Conservation (phyloP, 441 rosid species). For the Omphalea diandra region DNA sequence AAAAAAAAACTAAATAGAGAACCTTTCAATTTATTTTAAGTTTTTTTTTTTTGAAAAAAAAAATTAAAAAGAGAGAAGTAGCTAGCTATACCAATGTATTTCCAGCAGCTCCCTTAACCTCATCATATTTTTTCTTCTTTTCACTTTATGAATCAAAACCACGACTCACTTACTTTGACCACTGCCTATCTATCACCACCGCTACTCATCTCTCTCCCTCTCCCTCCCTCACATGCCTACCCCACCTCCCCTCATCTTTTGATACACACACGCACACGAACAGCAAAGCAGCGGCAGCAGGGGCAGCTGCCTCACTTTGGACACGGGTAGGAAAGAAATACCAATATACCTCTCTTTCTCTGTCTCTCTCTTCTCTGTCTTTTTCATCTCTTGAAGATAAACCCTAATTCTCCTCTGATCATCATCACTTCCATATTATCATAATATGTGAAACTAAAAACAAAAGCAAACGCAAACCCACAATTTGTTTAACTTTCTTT, state of each 20-base stretch:
- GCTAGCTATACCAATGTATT: no score
- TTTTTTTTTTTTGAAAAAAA: no score
- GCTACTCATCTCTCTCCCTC: background rate
- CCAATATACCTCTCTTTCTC: no score
- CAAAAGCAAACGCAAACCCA: constrained; percentile 7
- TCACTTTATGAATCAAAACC: constrained; percentile 39
- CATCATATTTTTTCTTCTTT: constrained; percentile 21
- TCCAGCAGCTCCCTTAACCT: background rate
- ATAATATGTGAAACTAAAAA: background rate
- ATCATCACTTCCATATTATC: no score
- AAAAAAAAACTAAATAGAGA: background rate
- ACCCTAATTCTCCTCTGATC: constrained; percentile 53
- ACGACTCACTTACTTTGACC: constrained; percentile 33
- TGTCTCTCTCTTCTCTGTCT: constrained; percentile 30
- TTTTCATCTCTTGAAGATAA: constrained; percentile 42
- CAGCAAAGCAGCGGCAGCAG: no score
- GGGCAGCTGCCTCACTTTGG: no score
- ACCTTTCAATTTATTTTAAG: no score
- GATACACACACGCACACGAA: no score
- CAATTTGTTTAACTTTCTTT: constrained; percentile 8
- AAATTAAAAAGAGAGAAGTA: no score
- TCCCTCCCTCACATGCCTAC: constrained; percentile 24
- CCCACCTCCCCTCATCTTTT: constrained; percentile 28
- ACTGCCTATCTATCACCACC: background rate
- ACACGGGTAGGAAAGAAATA: no score